These are phyloP conservation scores for Zymoseptoria passerinii DNA, from an alignment of 2,329 filamentous ascomycete genomes.

Conservation along the genomic window DNA sequence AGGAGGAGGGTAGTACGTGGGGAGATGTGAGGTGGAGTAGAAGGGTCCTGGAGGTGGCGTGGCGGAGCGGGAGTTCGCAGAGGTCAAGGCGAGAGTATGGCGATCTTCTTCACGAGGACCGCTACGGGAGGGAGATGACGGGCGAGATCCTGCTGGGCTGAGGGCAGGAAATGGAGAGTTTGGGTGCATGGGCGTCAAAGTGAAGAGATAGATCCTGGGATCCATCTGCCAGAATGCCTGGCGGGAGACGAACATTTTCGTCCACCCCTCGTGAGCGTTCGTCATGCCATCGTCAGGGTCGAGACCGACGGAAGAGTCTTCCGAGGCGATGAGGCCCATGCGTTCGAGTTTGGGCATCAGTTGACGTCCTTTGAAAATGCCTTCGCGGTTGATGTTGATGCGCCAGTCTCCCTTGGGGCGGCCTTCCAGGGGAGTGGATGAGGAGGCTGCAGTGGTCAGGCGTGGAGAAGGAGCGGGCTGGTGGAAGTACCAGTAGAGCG, in stretches of 20 bases:
- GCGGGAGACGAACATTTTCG: slow-evolving; percentile 71
- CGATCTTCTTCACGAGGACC: slow-evolving; percentile 10
- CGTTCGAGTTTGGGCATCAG: slow-evolving; percentile 84
- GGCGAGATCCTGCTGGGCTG: slow-evolving; percentile 45
- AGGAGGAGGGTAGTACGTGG: slow-evolving; percentile 81
- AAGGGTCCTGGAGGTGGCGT: slow-evolving; percentile 52
- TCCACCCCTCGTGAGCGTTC: slow-evolving; percentile 59
- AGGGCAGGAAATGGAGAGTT: slow-evolving; percentile 41
- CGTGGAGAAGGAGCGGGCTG: slow-evolving; percentile 63
- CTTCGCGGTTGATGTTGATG: slow-evolving; percentile 74
- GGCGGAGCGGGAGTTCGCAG: slow-evolving; percentile 10
- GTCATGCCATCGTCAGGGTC: slow-evolving; percentile 45
- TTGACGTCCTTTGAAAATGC: slow-evolving; percentile 76
- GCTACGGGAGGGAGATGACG: slow-evolving; percentile 39
- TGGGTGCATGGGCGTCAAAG: slow-evolving; percentile 52
- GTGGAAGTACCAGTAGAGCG: slow-evolving; percentile 96
- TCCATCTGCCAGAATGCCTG: slow-evolving; percentile 89
- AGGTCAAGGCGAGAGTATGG: slow-evolving; percentile 7
- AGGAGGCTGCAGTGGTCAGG: slow-evolving; percentile 55
- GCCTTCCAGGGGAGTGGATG: slow-evolving; percentile 55
- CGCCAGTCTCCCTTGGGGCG: slow-evolving; percentile 79
- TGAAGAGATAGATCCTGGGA: slow-evolving; percentile 78
- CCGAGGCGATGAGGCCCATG: slow-evolving; percentile 75
- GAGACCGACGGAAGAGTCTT: slow-evolving; percentile 64
- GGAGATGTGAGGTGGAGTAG: slow-evolving; percentile 72